Base-by-base conservation (phyloP, 1,284 basidiomycete genomes). In the Leccinum brunneo-olivaceum region DNA sequence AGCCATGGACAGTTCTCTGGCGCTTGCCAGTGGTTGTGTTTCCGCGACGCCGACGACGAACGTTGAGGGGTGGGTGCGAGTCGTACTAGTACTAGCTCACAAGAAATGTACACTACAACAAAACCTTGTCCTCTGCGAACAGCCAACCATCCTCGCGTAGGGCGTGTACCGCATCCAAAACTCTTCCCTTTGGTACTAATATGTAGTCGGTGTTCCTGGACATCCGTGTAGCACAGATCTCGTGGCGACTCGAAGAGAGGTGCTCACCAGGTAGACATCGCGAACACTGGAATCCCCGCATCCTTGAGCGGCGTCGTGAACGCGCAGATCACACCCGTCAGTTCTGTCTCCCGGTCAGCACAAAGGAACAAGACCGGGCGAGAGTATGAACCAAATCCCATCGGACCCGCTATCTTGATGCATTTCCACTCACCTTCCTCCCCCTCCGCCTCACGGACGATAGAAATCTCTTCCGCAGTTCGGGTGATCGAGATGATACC, bases 231-330 rank as follows among this genome's bases (percentile, higher is more conserved):
- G 46, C 34, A 21, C 19, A 41, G 30, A 29, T 16, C 36, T 30
- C 16, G 34, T 10, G 34, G 15, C 32, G 1, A n/a, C 5, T 11
- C n/a, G 1, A 30, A 15, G 15, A 14, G 24, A 35, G 18, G 18
- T 34, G 57, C 69, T 52, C 52, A 82, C 82, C 79, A 87, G n/a
- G 84, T 85, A 9, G 82, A 84, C 21, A 81, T 50, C 9, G 73
- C 77, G 56, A 82, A 86, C 5, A 87, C 71, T 1, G 73, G 72
- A 1, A 85, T 65, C 34, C 64, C 62, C 6, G 73, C 76, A 15
- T 63, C 57, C 58, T 76, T 77, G 38, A 86, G 61, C n/a, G 79
- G 76, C 15, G 65, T 62, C 1, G 76, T 71, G 36, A 86, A 69
- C 34, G 72, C 71, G 35, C 73, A 68, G 50, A 85, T 61, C 14